These are phyloP conservation scores for Pseudogymnoascus sp. DNA, from an alignment of 2,329 filamentous ascomycete species.

Conservation along the genomic window DNA sequence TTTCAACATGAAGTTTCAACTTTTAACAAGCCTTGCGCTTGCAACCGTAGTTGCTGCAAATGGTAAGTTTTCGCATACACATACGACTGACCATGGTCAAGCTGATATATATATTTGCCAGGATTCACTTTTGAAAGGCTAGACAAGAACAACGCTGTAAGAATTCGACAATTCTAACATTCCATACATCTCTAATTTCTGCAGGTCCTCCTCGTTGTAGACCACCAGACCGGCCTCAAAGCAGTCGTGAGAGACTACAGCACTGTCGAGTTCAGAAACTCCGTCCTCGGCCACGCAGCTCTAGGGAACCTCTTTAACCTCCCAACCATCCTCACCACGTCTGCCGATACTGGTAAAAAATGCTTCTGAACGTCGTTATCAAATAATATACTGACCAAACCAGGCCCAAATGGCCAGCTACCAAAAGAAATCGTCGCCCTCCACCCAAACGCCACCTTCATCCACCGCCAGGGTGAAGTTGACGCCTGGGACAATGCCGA, in stretches of 20 bases:
- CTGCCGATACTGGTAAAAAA: slow-evolving; percentile 48
- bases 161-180: neutral
- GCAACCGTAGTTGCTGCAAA: neutral
- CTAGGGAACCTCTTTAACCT: slow-evolving; percentile 60
- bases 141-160: slow-evolving; percentile 30
- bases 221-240: slow-evolving; percentile 55
- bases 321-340: slow-evolving; percentile 65
- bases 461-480: slow-evolving; percentile 65
- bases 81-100: neutral
- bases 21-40: neutral
- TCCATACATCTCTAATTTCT: neutral
- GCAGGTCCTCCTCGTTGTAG: slow-evolving; percentile 50
- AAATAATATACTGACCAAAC: neutral
- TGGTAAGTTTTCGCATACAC: neutral
- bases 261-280: slow-evolving; percentile 56
- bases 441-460: slow-evolving; percentile 60
- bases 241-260: slow-evolving; percentile 59
- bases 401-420: slow-evolving; percentile 64
- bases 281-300: slow-evolving; percentile 61
- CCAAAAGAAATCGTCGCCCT: slow-evolving; percentile 62
- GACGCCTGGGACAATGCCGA: slow-evolving; percentile 70
- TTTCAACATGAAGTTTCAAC: slow-evolving; percentile 11
- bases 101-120: neutral
- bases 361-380: neutral
- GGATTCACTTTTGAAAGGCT: slow-evolving; percentile 30